These are phyloP conservation scores for Quercus tomentella DNA, from an alignment of 331 rosid species.

Conservation along the genomic window DNA sequence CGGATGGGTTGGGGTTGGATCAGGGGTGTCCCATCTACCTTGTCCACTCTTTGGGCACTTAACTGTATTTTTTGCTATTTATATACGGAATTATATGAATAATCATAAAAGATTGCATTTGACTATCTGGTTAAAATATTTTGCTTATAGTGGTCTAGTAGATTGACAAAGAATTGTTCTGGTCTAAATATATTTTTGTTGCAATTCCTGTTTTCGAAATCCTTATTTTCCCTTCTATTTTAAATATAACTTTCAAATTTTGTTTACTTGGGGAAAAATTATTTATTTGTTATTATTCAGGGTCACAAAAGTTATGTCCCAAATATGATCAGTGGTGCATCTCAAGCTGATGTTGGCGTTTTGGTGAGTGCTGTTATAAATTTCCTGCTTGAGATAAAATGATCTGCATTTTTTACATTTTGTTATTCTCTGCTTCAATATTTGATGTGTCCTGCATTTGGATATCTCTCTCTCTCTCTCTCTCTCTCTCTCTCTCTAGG, in stretches of 20 bases:
- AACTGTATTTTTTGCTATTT: no score
- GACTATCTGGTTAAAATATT: no score
- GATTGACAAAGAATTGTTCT: neutral
- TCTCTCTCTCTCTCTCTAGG: conserved; percentile 34
- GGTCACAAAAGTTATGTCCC: conserved; percentile 98
- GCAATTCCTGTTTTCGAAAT: neutral
- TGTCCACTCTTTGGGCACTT: no score
- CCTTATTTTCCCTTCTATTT: neutral
- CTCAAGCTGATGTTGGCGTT: conserved; percentile 98
- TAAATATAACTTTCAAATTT: neutral
- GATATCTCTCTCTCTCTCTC: neutral
- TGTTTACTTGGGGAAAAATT: conserved; percentile 5
- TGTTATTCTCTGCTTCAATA: conserved; percentile 6
- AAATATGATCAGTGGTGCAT: conserved; percentile 96
- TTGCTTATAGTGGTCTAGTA: neutral
- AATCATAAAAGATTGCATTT: no score
- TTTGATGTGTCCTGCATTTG: conserved; percentile 2
- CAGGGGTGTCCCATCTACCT: no score
- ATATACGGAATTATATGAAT: no score
- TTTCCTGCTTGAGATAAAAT: neutral
- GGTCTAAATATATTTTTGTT: neutral
- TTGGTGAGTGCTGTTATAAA: conserved; percentile 51
- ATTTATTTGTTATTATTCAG: conserved; percentile 35
- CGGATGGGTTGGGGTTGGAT: no score
- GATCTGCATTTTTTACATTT: neutral